Evolutionary conservation across 2,329 filamentous ascomycete genomes (phyloP), one percentile per base, ranked within the genome.

Genomic region (Sporothrix inflata): DNA sequence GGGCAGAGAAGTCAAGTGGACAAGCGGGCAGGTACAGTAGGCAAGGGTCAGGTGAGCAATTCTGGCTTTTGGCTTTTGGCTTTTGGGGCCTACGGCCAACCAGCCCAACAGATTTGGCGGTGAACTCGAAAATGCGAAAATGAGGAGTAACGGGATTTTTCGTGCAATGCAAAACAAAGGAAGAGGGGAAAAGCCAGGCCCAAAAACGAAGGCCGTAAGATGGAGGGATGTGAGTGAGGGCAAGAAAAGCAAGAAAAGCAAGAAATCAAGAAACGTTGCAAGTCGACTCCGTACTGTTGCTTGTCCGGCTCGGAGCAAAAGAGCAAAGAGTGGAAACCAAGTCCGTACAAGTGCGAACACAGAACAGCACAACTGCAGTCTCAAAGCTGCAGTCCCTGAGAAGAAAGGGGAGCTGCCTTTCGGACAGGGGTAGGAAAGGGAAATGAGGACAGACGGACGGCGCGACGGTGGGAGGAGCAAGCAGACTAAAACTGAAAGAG

Each of bases 41-140:
- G 57, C 12, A 45, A 65, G 66, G 66, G 69, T 74, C 73, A 74
- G 69, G 73, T 71, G 73, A 70, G 55, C 67, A 12, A 27, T 30
- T 40, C 24, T 49, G 42, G 40, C 61, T 30, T 66, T 30, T 30
- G 61, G 38, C 30, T n/a, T 38, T 60, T 30, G 55, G 14, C 14
- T n/a, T 40, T 63, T 24, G 21, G 19, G 45, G 27, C n/a, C 11
- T 14, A 9, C 9, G 30, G 57, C 51, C 21, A 24, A 60, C 51
- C 51, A 69, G 71, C 65, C 57, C 38, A 24, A 47, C 65, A 27
- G 61, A 67, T 73, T 70, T 45, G 71, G 73, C 73, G 71, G 73
- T 73, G 73, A 73, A 34, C 30, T 53, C 40, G 49, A 61, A 73
- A 19, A 34, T 7, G 38, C n/a, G 47, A 51, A 71, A n/a, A 40